Evolutionary conservation across 768 basidiomycete species (phyloP).

Genomic region (Pholiota microspora): DNA sequence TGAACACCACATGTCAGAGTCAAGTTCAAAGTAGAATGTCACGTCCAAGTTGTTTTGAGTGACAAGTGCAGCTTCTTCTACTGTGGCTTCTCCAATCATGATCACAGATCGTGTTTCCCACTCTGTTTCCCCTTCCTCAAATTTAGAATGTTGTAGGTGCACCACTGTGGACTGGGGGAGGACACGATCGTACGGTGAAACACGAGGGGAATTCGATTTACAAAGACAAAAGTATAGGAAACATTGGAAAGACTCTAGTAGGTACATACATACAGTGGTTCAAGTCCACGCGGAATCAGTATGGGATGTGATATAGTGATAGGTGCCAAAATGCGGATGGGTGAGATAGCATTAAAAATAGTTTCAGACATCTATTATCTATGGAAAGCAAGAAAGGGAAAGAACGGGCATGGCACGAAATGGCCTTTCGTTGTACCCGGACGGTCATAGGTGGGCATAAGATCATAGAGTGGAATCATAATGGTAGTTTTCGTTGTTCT

Average conservation of each 20-base stretch:
- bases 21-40: not conserved
- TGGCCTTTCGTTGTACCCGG: not conserved
- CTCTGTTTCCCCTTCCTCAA: not conserved
- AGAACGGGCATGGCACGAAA: not conserved
- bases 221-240: not conserved
- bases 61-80: not conserved
- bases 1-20: not conserved
- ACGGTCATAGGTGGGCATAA: not conserved
- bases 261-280: not conserved
- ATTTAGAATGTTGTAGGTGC: not conserved
- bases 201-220: not conserved
- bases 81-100: not conserved
- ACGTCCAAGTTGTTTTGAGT: not conserved
- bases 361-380: not conserved
- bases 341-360: not conserved
- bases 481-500: not conserved
- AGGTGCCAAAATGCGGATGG: too few species aligned
- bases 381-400: not conserved
- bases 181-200: not conserved
- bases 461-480: not conserved
- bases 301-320: not conserved
- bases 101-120: slow-evolving; percentile 1
- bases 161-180: not conserved
- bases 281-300: not conserved
- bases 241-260: not conserved